phyloP scores from a whole-genome alignment of 805 yeast genomes.

The Kregervanrija pseudodelftensis region DNA sequence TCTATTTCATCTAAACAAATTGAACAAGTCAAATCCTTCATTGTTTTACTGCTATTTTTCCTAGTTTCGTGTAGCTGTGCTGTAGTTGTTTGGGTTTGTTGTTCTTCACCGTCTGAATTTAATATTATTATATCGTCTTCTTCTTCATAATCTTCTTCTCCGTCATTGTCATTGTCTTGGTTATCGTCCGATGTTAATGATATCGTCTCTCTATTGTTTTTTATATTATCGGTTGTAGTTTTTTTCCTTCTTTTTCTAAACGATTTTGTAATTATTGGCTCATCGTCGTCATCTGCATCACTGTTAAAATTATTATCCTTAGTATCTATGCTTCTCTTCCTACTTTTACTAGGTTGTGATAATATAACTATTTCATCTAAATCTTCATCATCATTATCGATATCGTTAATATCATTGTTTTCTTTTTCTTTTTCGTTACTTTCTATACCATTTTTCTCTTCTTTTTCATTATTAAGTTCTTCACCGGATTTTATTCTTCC shows the following conservation, averaged over 20 bases:
- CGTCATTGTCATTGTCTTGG: conserved; percentile 2
- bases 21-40: conserved; percentile 39
- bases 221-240: too few species aligned
- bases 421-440: background rate
- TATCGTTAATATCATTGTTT: background rate
- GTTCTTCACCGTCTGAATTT: conserved; percentile 30
- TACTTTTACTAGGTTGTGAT: too few species aligned
- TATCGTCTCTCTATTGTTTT: too few species aligned
- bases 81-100: conserved; percentile 27
- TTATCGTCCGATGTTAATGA: background rate
- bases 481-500: background rate
- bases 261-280: too few species aligned
- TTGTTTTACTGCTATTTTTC: conserved; percentile 20
- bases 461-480: background rate
- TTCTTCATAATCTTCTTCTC: conserved; percentile 15
- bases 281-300: too few species aligned
- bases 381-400: background rate
- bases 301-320: too few species aligned
- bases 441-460: background rate
- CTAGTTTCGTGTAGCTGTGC: conserved; percentile 22
- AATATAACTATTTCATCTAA: too few species aligned
- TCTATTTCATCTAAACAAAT: conserved; percentile 51
- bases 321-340: too few species aligned
- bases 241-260: too few species aligned
- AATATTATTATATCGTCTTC: conserved; percentile 26